These are phyloP conservation scores for Ophiostoma ulmi DNA, from an alignment of 2,329 filamentous ascomycete species.

Conservation along the genomic window DNA sequence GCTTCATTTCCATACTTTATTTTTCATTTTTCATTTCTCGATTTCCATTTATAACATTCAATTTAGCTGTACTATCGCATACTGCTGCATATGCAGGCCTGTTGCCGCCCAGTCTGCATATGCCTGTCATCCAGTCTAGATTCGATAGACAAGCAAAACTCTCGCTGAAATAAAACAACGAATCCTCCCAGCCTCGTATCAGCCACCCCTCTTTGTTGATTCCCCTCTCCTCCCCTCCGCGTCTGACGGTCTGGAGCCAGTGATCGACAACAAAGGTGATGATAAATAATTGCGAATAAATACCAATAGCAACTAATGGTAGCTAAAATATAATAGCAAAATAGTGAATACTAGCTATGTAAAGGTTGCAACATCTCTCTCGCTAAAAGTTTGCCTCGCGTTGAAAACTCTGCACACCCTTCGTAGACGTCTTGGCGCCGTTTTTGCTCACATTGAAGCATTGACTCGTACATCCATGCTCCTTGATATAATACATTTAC, in stretches of 20 bases:
- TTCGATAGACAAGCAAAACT: not conserved
- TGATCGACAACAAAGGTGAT: not conserved
- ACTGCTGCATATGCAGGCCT: constrained; percentile 8
- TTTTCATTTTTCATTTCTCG: not conserved
- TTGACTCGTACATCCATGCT: no score
- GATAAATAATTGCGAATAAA: not conserved
- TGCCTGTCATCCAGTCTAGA: constrained; percentile 8
- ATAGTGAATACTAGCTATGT: not conserved
- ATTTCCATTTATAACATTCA: not conserved
- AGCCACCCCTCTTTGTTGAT: constrained; percentile 4
- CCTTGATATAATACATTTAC: not conserved
- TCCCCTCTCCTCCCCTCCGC: not conserved
- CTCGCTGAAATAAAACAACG: not conserved
- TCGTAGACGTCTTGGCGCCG: not conserved
- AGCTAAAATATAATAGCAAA: not conserved
- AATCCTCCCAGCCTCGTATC: constrained; percentile 11
- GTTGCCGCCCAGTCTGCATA: not conserved
- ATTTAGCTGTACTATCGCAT: not conserved
- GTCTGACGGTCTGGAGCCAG: constrained; percentile 6
- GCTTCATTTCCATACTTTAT: not conserved
- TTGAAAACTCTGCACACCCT: not conserved
- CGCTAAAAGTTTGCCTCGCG: not conserved
- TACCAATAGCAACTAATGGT: not conserved
- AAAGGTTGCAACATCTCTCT: not conserved
- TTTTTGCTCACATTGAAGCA: not conserved